phyloP scores from a whole-genome alignment of 140 eudicot species.

The Bidens hawaiensis region DNA sequence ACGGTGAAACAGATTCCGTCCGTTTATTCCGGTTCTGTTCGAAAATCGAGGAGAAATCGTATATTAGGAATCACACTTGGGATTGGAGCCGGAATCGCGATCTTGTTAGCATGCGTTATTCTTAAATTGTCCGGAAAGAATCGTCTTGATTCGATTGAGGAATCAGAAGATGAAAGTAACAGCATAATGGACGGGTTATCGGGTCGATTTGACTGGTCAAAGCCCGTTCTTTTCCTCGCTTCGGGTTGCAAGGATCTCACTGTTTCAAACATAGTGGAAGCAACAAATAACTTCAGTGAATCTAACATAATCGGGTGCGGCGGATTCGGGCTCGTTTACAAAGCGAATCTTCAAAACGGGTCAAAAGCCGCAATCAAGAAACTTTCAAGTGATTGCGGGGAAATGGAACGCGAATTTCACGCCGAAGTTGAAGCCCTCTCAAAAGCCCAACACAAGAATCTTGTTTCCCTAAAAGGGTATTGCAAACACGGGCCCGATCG shows the following conservation, averaged over 20 bases:
- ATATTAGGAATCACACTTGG: conserved; percentile 70
- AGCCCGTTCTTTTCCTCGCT: conserved; percentile 68
- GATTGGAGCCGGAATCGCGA: conserved; percentile 52
- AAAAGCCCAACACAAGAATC: conserved; percentile 88
- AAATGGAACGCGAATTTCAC: conserved; percentile 93
- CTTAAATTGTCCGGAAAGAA: conserved; percentile 44
- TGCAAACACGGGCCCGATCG: no score
- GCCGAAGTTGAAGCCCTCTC: conserved; percentile 98
- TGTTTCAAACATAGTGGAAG: conserved; percentile 59
- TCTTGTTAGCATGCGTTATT: conserved; percentile 49
- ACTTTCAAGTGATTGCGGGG: conserved; percentile 94
- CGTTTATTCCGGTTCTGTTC: conserved; percentile 19
- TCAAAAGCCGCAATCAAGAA: conserved; percentile 78
- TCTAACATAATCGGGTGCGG: conserved; percentile 82
- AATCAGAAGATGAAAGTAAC: conserved; percentile 41
- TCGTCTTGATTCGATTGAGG: conserved; percentile 26
- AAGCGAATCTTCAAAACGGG: conserved; percentile 77
- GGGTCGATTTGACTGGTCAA: conserved; percentile 53
- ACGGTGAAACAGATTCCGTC: conserved; percentile 20
- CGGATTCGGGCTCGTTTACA: conserved; percentile 83
- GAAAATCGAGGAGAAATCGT: conserved; percentile 37
- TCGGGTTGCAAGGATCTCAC: conserved; percentile 68
- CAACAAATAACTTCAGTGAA: conserved; percentile 82
- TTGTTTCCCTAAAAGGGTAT: conserved; percentile 78
- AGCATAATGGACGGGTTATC: conserved; percentile 42